Evolutionary conservation across 1,284 basidiomycete genomes (phyloP).

Genomic region (Rhodotorula glutinis): DNA sequence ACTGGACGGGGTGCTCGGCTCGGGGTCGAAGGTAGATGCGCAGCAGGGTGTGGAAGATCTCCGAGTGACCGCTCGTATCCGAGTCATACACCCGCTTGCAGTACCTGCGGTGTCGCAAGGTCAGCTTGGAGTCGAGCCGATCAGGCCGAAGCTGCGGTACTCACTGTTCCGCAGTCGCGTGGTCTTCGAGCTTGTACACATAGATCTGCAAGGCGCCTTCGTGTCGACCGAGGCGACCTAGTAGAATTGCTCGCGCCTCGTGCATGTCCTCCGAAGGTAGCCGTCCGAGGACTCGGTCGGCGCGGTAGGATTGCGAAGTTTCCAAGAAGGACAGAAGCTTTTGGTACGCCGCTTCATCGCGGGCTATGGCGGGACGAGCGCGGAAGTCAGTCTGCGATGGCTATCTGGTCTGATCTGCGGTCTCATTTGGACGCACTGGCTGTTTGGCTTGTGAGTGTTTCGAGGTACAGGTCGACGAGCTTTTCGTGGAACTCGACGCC

Average conservation of each 20-base stretch:
- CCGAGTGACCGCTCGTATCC: constrained; percentile 52
- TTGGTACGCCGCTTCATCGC: constrained; percentile 56
- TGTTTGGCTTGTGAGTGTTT: constrained; percentile 56
- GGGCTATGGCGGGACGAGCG: neutral
- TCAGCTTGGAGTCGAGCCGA: neutral
- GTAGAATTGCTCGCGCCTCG: constrained; percentile 81
- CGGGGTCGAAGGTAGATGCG: constrained; percentile 78
- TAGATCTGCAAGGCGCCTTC: constrained; percentile 90
- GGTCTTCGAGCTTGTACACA: constrained; percentile 78
- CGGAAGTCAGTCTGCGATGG: neutral
- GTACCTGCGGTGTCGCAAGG: constrained; percentile 57
- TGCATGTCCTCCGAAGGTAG: constrained; percentile 66
- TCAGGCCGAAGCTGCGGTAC: constrained; percentile 42
- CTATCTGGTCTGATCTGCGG: too few species aligned
- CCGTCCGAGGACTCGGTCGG: constrained; percentile 73
- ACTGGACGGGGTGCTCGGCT: constrained; percentile 52
- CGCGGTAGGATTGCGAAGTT: constrained; percentile 65
- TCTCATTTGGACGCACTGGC: constrained; percentile 43
- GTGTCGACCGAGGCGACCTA: constrained; percentile 85
- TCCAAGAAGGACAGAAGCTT: constrained; percentile 77
- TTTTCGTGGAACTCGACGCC: constrained; percentile 76
- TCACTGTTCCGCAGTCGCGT: constrained; percentile 80
- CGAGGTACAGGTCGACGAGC: constrained; percentile 78
- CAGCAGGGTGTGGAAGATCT: constrained; percentile 78
- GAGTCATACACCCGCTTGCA: constrained; percentile 74